phyloP scores from a whole-genome alignment of 306 rosid genomes.

The Pyrus bretschneideri region DNA sequence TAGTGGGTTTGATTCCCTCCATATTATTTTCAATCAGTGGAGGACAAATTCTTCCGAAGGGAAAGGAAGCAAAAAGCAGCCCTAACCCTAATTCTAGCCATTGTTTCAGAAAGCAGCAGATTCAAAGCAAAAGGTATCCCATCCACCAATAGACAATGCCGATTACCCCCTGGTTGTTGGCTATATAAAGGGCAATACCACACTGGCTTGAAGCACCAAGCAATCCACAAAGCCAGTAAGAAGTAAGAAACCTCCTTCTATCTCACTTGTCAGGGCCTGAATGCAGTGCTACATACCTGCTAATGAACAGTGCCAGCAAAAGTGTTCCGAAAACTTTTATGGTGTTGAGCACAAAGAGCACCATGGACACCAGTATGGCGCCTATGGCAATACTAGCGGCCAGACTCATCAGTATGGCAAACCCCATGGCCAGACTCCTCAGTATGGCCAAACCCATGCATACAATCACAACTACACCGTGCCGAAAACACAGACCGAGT shows the following conservation, averaged over 20 bases:
- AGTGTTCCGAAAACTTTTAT: not conserved
- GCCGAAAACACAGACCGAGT: too few relatives aligned
- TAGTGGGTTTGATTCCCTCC: not conserved
- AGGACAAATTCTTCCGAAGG: not conserved
- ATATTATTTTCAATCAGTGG: not conserved
- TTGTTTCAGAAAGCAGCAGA: not conserved
- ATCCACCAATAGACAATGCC: not conserved
- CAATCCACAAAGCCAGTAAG: not conserved
- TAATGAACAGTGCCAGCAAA: not conserved
- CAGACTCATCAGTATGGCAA: slow-evolving; percentile 16
- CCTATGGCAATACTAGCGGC: slow-evolving; percentile 6
- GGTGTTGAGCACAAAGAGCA: not conserved
- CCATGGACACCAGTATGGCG: too few relatives aligned
- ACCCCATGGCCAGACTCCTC: slow-evolving; percentile 11
- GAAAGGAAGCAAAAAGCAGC: not conserved
- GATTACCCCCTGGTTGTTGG: not conserved
- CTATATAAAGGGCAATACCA: not conserved
- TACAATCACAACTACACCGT: too few relatives aligned
- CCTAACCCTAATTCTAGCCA: not conserved
- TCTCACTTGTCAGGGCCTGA: not conserved
- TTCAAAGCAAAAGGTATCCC: not conserved
- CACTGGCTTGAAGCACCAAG: not conserved
- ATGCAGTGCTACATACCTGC: not conserved
- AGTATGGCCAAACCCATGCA: slow-evolving; percentile 12
- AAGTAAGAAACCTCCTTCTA: not conserved